These are phyloP conservation scores for fission yeast (Schizosaccharomyces pombe) DNA, from an alignment of 805 yeast genomes.

Conservation along the genomic window DNA sequence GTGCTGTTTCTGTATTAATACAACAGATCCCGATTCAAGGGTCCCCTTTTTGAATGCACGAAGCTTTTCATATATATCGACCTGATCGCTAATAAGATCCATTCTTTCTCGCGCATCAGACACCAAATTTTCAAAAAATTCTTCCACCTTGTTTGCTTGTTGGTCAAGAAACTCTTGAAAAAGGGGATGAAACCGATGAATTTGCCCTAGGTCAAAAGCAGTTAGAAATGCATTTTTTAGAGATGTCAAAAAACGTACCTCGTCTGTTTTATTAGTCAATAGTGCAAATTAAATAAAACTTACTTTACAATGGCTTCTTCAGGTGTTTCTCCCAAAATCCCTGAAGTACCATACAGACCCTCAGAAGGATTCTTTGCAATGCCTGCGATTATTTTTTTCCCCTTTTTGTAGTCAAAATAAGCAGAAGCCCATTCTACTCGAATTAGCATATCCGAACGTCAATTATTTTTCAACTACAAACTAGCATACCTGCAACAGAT, in stretches of 20 bases:
- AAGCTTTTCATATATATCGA: neutral
- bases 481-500: neutral
- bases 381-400: constrained; percentile 2
- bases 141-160: constrained; percentile 1
- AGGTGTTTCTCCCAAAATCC: no score
- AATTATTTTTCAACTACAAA: neutral
- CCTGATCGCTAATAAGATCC: neutral
- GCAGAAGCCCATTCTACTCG: neutral
- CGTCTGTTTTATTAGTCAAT: no score
- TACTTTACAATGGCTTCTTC: no score
- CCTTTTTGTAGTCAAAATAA: constrained; percentile 5
- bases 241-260: no score
- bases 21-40: neutral
- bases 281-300: no score
- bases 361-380: neutral
- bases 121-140: constrained; percentile 4
- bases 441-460: neutral
- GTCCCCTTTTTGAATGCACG: neutral
- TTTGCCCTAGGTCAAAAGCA: neutral
- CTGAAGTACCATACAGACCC: no score
- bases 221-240: no score
- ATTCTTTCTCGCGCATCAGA: constrained; percentile 1
- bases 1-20: neutral
- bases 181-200: constrained; percentile 12
- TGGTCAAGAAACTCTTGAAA: constrained; percentile 6